phyloP scores from a whole-genome alignment of 768 basidiomycete species.

The Cyathus striatus region DNA sequence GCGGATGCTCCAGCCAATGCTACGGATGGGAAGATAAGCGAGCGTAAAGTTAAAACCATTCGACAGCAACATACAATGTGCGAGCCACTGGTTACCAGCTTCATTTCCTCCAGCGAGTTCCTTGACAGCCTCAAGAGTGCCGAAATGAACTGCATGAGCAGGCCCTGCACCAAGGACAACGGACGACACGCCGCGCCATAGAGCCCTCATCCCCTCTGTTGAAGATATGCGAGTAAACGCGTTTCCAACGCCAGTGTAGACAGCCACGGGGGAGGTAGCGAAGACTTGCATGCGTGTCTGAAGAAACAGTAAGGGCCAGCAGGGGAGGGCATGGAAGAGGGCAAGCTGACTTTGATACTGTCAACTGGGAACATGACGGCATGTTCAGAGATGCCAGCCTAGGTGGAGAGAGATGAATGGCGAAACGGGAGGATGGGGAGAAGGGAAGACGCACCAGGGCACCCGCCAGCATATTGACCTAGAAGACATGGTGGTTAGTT shows the following conservation, averaged over 20 bases:
- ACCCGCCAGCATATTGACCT: constrained; percentile 98
- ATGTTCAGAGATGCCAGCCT: constrained; percentile 99
- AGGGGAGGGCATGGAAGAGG: constrained; percentile 1
- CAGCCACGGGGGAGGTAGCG: constrained; percentile 75
- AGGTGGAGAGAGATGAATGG: constrained; percentile 7
- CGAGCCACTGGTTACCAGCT: constrained; percentile 74
- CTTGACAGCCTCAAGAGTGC: constrained; percentile 91
- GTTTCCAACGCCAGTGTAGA: constrained; percentile 87
- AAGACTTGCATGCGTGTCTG: constrained; percentile 99
- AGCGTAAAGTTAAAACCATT: constrained; percentile 3
- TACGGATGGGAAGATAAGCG: constrained; percentile 20
- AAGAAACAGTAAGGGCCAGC: neutral
- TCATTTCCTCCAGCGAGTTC: constrained; percentile 87
- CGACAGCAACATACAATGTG: constrained; percentile 76
- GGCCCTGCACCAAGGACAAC: constrained; percentile 97
- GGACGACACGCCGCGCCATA: constrained; percentile 96
- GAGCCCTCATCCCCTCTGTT: constrained; percentile 84
- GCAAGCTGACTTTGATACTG: constrained; percentile 83
- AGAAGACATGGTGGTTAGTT: constrained; percentile 8
- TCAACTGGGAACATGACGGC: constrained; percentile 98
- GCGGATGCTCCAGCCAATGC: constrained; percentile 93
- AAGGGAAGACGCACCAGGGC: constrained; percentile 66
- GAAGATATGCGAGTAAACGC: constrained; percentile 90
- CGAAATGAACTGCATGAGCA: constrained; percentile 97
- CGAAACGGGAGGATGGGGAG: constrained; percentile 1